Base-by-base conservation (phyloP, 441 rosid species). In the Hura crepitans region DNA sequence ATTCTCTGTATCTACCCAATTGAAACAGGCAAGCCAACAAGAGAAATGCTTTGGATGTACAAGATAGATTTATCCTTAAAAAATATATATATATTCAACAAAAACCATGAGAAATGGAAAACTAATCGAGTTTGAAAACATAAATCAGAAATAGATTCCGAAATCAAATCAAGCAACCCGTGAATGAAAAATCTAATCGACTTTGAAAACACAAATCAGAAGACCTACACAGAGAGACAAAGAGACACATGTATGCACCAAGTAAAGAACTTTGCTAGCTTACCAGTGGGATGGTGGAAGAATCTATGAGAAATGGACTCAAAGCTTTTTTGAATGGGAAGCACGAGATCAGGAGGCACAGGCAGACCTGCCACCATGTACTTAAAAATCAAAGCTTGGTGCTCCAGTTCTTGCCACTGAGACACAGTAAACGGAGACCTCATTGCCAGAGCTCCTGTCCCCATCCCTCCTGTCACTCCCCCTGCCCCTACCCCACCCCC, bases 381-480 rank as follows among this genome's bases (percentile, higher is more conserved):
- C 85, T 89, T 88, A 66, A 79, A 90, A 84, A 90, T 90, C 87
- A 88, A 76, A 77, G 96, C 96, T 80, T 91, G 97, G 68, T 89
- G 89, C 78, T 91, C 92, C 75, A 91, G 91, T 77, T 91, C 97
- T 78, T 87, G 97, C 89, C 90, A 89, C 79, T 91, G 97, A 59
- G 92, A 87, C 56, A 81, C 76, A 18, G 90, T 86, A 69, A 86
- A 86, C 18, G 88, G 86, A 47, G 86, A 81, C 80, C 84, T 77
- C 80, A 63, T 78, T 49, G 71, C 66, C 71, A 72, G 51, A 58
- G 57, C 50, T 62, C 80, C 83, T 14, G 63, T 60, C 66, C 77
- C 79, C 35, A 31, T 33, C 23, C 70, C 75, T 35, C 73, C 74
- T 28, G 74, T 62, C 13, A 62, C 49, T 5, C 46, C 47, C 47